Evolutionary conservation across 768 basidiomycete genomes (phyloP).

Genomic region (Tremella mesenterica): DNA sequence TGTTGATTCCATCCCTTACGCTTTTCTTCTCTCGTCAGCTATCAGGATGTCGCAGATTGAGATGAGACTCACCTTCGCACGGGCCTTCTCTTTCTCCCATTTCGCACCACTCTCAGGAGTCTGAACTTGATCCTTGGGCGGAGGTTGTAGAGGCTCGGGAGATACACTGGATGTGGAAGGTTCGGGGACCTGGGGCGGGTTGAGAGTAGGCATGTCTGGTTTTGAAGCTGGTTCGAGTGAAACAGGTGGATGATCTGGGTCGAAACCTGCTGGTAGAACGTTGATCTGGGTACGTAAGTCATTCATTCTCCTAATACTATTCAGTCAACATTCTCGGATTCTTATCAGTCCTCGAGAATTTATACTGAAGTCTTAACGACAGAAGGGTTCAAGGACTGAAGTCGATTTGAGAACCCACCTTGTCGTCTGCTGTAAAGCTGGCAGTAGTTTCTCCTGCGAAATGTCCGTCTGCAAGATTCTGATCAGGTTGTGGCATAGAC

Average conservation of each 20-base stretch:
- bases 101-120: constrained; percentile 31
- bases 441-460: constrained; percentile 42
- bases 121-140: constrained; percentile 14
- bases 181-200: constrained; percentile 16
- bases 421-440: constrained; percentile 47
- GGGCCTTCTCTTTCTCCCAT: constrained; percentile 49
- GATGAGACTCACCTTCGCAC: constrained; percentile 37
- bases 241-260: constrained; percentile 30
- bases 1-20: constrained; percentile 21
- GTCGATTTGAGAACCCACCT: constrained; percentile 44
- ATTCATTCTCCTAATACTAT: not conserved
- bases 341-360: too few relatives aligned
- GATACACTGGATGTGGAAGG: constrained; percentile 23
- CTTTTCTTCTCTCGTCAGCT: constrained; percentile 25
- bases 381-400: not conserved
- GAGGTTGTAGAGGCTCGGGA: constrained; percentile 30
- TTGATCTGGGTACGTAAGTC: constrained; percentile 19
- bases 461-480: constrained; percentile 52
- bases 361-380: not conserved
- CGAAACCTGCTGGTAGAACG: constrained; percentile 38
- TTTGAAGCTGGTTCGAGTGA: constrained; percentile 18
- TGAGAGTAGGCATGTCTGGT: constrained; percentile 15
- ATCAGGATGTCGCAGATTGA: not conserved
- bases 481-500: constrained; percentile 58
- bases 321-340: too few relatives aligned